These are phyloP conservation scores for Incumbomyces lentus DNA, from an alignment of 2,329 filamentous ascomycete genomes.

Conservation along the genomic window DNA sequence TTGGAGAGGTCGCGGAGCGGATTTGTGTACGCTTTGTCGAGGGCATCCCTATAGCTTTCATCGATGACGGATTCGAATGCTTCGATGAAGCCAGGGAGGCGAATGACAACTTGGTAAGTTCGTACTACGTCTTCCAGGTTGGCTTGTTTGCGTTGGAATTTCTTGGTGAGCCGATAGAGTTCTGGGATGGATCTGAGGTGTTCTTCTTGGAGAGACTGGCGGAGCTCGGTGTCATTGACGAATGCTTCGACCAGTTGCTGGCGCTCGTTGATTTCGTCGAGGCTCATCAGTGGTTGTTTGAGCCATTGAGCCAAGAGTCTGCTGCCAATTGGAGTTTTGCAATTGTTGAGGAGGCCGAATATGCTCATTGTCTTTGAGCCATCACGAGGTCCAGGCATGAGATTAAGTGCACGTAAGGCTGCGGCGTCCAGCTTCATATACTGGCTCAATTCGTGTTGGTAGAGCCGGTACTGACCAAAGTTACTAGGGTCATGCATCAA, in stretches of 20 bases:
- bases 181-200: conserved; percentile 89
- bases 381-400: conserved; percentile 92
- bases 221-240: conserved; percentile 78
- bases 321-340: conserved; percentile 90
- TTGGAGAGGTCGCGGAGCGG: conserved; percentile 69
- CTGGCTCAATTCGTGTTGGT: conserved; percentile 91
- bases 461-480: conserved; percentile 93
- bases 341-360: conserved; percentile 88
- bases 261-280: conserved; percentile 75
- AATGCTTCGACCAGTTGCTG: conserved; percentile 95
- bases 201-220: conserved; percentile 94
- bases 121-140: conserved; percentile 92
- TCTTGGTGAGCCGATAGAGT: conserved; percentile 83
- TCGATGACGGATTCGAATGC: conserved; percentile 93
- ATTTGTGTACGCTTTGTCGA: conserved; percentile 77
- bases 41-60: conserved; percentile 75
- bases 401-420: conserved; percentile 82
- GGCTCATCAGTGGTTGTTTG: conserved; percentile 92
- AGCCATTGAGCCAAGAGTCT: conserved; percentile 88
- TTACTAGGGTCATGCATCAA: conserved; percentile 86
- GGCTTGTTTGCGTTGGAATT: conserved; percentile 83
- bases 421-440: conserved; percentile 98
- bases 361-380: conserved; percentile 97
- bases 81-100: conserved; percentile 77
- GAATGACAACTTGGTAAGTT: conserved; percentile 87